These are phyloP conservation scores for Aspergillus pseudonomiae DNA, from an alignment of 2,329 filamentous ascomycete genomes.

Conservation along the genomic window DNA sequence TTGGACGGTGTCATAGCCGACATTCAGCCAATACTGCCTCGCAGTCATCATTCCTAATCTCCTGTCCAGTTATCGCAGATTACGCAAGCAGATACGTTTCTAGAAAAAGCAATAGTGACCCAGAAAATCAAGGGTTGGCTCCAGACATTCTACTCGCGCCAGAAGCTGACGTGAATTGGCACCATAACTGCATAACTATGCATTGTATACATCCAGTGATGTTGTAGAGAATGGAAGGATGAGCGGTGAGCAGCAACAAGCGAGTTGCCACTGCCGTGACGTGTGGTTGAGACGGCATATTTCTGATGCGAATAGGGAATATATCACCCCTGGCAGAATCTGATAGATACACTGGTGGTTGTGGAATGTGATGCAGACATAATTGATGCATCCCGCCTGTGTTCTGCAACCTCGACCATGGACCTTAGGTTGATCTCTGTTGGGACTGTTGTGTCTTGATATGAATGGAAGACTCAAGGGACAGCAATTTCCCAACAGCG, in stretches of 20 bases:
- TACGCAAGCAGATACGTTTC: neutral
- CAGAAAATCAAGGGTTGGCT: neutral
- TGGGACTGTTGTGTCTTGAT: slow-evolving; percentile 5
- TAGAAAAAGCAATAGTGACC: neutral
- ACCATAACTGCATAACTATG: neutral
- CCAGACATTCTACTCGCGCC: neutral
- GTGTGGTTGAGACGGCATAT: slow-evolving; percentile 5
- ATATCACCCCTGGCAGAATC: slow-evolving; percentile 7
- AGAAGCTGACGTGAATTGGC: neutral
- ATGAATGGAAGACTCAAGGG: slow-evolving; percentile 3
- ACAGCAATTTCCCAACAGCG: neutral
- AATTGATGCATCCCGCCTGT: slow-evolving; percentile 6
- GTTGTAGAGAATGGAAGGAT: neutral
- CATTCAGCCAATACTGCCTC: neutral
- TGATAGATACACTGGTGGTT: slow-evolving; percentile 12
- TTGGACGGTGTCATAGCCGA: neutral
- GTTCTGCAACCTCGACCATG: slow-evolving; percentile 1
- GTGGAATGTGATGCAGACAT: slow-evolving; percentile 1
- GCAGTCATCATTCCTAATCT: neutral
- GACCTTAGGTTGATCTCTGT: neutral
- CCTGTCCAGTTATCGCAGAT: neutral
- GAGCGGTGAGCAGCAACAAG: slow-evolving; percentile 13
- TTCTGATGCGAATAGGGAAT: slow-evolving; percentile 3
- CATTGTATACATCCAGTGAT: slow-evolving; percentile 3
- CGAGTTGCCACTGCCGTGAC: neutral